These are phyloP conservation scores for Melanogaster broomeanus DNA, from an alignment of 768 basidiomycete species.

Conservation along the genomic window DNA sequence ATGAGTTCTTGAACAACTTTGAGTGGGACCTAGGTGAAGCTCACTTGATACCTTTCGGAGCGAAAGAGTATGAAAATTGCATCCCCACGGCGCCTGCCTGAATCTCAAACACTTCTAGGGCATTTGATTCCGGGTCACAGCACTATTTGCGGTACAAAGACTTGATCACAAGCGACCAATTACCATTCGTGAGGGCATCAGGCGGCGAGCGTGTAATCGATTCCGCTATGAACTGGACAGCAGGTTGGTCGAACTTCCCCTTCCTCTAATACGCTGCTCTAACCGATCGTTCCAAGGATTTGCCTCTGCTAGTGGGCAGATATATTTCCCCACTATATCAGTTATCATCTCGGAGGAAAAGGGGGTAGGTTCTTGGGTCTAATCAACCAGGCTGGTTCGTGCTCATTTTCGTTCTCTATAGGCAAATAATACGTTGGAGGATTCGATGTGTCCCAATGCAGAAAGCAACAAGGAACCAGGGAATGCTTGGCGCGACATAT, in stretches of 20 bases:
- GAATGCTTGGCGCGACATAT: conserved; percentile 55
- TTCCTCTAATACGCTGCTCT: background rate
- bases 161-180: conserved; percentile 42
- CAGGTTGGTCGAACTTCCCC: conserved; percentile 40
- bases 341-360: conserved; percentile 51
- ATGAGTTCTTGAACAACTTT: conserved; percentile 62
- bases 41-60: conserved; percentile 69
- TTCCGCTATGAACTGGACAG: conserved; percentile 70
- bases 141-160: conserved; percentile 55
- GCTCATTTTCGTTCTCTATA: conserved; percentile 18
- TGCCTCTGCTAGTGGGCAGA: conserved; percentile 47
- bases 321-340: conserved; percentile 49
- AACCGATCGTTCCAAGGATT: conserved; percentile 49
- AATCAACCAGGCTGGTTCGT: background rate
- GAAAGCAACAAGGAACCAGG: conserved; percentile 46
- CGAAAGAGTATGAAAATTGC: conserved; percentile 50
- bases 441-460: conserved; percentile 62
- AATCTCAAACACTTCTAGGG: conserved; percentile 29
- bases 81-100: background rate
- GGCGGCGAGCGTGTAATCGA: conserved; percentile 59
- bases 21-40: conserved; percentile 57
- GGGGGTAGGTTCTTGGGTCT: conserved; percentile 39
- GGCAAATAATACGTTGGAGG: conserved; percentile 70
- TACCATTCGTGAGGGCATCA: conserved; percentile 58
- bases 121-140: conserved; percentile 51